Base-by-base conservation (phyloP, 1,284 basidiomycete species). In the Cryptococcus sp. region DNA sequence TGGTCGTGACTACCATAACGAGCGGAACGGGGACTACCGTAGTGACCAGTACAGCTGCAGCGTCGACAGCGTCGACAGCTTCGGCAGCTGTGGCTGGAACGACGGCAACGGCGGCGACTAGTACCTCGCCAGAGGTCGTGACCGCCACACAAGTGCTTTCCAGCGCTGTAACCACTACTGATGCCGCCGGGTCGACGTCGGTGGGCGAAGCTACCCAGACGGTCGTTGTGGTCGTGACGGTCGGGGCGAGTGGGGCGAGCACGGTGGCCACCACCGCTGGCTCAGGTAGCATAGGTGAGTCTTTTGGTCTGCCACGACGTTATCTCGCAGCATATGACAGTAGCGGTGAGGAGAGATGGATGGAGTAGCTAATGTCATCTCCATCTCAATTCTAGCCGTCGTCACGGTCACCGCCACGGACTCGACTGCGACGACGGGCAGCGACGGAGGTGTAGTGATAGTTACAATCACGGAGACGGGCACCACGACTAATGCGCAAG, bases 331-430 rank as follows among this genome's bases (percentile, higher is more conserved):
- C 31, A 20, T 8, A 20, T 44, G 20, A 31, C 52, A 17, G 25
- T 25, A 42, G 42, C 42, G 13, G n/a, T 8, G 42, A 3, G 11
- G 13, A 6, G 6, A 45, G 42, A 11, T 42, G 48, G 16, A 39
- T 27, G 7, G 47, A 4, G 5, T 35, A 19, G 13, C 16, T 41
- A 23, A 22, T 22, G 23, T 1, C 31, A 35, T 2, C 13, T 2
- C 13, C 8, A 35, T 35, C 2, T 48, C 5, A 45, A 31, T 20
- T 45, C 46, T 62, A 50, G 61, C 54, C 19, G 54, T 64, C 19
- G 64, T 66, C 5, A 64, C 61, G 3, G 53, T 66, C 16, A 66
- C 64, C n/a, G 64, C 59, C 6, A 66, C 64, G 15, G 55, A 66
- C 47, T 51, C 64, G 3, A 62, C 51, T 15, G 64, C 61, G 8